Percentiles rank a stretch among this genome's conserved stretches.
phyloP scores from a whole-genome alignment of 768 basidiomycete genomes.

The Naganishia vishniacii region DNA sequence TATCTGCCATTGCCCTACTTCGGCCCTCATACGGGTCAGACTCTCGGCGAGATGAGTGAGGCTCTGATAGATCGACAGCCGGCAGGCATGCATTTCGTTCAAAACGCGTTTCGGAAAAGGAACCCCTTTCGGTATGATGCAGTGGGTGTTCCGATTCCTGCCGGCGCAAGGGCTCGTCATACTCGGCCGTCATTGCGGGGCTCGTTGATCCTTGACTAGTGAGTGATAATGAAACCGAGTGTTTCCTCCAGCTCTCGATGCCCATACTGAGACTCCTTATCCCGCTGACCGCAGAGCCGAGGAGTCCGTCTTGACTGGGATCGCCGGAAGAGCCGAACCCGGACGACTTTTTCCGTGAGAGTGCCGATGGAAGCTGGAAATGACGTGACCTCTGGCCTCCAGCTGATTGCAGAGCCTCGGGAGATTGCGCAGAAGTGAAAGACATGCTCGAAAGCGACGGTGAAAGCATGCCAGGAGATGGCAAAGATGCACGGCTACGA shows the following conservation, averaged over 20 bases:
- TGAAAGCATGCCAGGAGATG: background rate
- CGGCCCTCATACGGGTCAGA: conserved; percentile 3
- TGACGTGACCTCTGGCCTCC: background rate
- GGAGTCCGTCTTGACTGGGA: background rate
- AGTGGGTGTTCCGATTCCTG: background rate
- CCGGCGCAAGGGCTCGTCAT: conserved; percentile 2
- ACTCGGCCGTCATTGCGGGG: background rate
- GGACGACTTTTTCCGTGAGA: conserved; percentile 5
- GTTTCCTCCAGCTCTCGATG: conserved; percentile 16
- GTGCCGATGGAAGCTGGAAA: conserved; percentile 3
- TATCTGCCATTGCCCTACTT: background rate
- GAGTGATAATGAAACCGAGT: too few relatives aligned
- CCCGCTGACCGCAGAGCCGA: conserved; percentile 5
- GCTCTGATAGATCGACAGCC: background rate
- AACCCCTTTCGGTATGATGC: background rate
- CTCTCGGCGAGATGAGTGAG: background rate
- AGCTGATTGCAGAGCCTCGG: conserved; percentile 6
- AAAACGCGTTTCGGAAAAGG: background rate
- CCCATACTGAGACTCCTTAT: conserved; percentile 11
- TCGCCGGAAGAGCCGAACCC: background rate
- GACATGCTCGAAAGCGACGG: background rate
- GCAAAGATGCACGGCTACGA: background rate
- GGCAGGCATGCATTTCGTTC: background rate
- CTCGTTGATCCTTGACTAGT: too few relatives aligned
- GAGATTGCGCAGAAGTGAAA: background rate